Evolutionary conservation across 106 monocot genomes (phyloP), one percentile per base, ranked within the genome.

Genomic region (Acorus calamus): DNA sequence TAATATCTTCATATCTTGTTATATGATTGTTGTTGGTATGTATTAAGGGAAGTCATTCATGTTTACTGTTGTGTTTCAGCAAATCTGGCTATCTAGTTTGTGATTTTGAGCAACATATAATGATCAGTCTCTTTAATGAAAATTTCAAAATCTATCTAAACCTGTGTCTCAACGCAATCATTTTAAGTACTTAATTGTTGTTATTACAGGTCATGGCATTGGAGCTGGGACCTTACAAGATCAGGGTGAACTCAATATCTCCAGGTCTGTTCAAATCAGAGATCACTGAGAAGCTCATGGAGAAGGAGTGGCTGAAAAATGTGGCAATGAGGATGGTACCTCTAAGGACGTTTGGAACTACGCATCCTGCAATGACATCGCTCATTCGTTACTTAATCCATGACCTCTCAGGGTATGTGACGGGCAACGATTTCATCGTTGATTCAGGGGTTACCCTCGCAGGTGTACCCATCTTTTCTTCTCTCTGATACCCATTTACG

Each of bases 191-290:
- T 56, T 49, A 57, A 7, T 56, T 69, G 8, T 45, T 45, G 63
- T 43, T 47, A 44, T 47, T 63, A 50, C 63, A 87, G 92, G 64
- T 77, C 2, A 92, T 92, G 81, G 84, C 92, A 2, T 46, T 92
- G 76, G 87, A 87, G 77, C 70, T 92, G 44, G 87, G 92, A 42
- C 55, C 8, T 44, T 67, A 72, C 57, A 72, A 70, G n/a, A 92
- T 92, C 50, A 62, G 92, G 42, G 87, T 77, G 47, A 92, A 87
- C 72, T 76, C 92, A 1, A 76, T 87, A 66, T 74, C 84, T 9
- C 92, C 92, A n/a, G 92, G 92, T 14, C 14, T 92, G 71, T 92
- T 87, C 77, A 87, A 82, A 55, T 87, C 84, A 5, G 92, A 92
- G 84, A 92, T 87, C 55, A 92, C 92, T 4, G 71, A 77, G 44